Evolutionary conservation across 2,329 filamentous ascomycete species (phyloP).

Genomic region (Pezicula carpinea): DNA sequence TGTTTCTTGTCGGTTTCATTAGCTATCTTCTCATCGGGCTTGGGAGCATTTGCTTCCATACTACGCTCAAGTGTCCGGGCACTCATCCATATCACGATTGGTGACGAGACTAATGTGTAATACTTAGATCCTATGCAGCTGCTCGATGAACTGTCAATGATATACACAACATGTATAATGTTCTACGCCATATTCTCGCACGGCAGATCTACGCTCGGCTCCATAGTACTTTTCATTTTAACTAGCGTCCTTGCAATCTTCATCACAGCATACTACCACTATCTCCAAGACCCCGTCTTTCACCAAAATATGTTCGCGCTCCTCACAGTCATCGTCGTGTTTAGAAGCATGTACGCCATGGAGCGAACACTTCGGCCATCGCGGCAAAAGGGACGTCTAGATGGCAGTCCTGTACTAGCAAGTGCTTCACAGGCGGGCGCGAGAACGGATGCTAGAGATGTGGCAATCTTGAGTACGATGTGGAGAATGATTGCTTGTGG

Average conservation of each 20-base stretch:
- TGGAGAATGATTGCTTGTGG: conserved; percentile 63
- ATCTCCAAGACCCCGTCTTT: conserved; percentile 66
- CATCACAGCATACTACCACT: conserved; percentile 69
- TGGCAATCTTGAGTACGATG: conserved; percentile 57
- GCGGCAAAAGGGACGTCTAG: conserved; percentile 33
- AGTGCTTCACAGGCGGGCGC: conserved; percentile 34
- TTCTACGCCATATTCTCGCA: conserved; percentile 64
- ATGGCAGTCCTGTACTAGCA: conserved; percentile 27
- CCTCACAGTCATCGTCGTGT: conserved; percentile 57
- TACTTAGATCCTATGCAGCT: conserved; percentile 62
- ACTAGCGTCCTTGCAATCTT: conserved; percentile 49
- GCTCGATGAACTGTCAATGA: conserved; percentile 67
- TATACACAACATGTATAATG: conserved; percentile 65
- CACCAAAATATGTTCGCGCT: conserved; percentile 67
- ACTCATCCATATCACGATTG: conserved; percentile 21
- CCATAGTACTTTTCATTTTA: conserved; percentile 42
- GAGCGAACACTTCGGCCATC: conserved; percentile 54
- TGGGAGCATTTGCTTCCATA: conserved; percentile 35
- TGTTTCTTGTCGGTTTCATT: conserved; percentile 65
- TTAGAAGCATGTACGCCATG: conserved; percentile 60
- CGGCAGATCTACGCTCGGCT: conserved; percentile 40
- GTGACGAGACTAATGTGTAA: conserved; percentile 23
- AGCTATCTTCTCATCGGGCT: conserved; percentile 34
- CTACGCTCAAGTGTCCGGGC: no score
- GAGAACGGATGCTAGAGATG: conserved; percentile 49